phyloP scores from a whole-genome alignment of 345 rosid species.

The Geranium rotundifolium region DNA sequence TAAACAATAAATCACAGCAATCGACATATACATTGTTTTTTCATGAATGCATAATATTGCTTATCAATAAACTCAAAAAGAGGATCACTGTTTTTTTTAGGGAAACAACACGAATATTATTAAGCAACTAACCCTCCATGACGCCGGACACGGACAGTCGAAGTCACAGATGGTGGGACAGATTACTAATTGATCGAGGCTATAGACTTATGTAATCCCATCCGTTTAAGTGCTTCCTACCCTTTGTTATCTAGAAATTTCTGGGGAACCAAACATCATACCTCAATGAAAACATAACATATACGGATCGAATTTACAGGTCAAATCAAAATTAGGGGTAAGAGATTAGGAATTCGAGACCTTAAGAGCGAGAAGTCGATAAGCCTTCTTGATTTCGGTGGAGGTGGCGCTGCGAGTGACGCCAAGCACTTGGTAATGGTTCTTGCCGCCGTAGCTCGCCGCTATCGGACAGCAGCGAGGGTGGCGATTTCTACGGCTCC shows the following conservation, averaged over 20 bases:
- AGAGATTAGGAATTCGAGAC: conserved; percentile 17
- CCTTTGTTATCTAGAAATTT: background rate
- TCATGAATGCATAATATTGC: background rate
- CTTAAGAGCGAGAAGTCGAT: conserved; percentile 84
- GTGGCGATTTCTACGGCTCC: conserved; percentile 8
- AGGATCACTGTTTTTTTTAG: background rate
- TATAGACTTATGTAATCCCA: too few species aligned
- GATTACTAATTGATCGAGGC: background rate
- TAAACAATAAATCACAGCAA: too few species aligned
- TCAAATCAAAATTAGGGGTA: background rate
- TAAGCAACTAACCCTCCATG: too few species aligned
- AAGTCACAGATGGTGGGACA: too few species aligned
- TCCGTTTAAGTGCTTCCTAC: too few species aligned
- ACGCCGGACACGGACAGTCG: too few species aligned
- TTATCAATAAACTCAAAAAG: too few species aligned
- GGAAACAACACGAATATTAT: too few species aligned
- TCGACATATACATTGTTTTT: too few species aligned
- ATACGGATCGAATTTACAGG: background rate
- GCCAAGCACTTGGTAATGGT: conserved; percentile 72
- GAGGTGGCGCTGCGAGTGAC: conserved; percentile 41
- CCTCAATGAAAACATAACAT: background rate
- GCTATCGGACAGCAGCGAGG: conserved; percentile 22
- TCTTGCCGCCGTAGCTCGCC: conserved; percentile 32
- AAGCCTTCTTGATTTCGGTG: conserved; percentile 66
- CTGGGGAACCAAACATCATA: conserved; percentile 9